Conservation (phyloP, 345 rosid species). For the Eucalyptus cloeziana region DNA sequence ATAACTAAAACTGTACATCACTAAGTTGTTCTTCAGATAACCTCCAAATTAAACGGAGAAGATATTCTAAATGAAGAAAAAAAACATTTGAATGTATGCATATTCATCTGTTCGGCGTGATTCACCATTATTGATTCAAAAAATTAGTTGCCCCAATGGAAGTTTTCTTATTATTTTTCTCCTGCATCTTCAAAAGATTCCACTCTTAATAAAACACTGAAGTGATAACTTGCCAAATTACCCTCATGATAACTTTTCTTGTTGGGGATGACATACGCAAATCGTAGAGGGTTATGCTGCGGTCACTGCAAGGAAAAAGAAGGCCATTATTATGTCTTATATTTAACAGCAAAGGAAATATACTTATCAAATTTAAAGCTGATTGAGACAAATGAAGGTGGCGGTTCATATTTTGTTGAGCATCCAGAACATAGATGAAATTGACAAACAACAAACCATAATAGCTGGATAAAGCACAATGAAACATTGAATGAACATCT, state of each 20-base stretch:
- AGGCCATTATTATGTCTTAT: background rate
- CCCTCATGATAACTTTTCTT: slow-evolving; percentile 78
- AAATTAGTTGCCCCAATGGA: background rate
- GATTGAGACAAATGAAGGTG: background rate
- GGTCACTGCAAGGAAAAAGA: slow-evolving; percentile 39
- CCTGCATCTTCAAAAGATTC: background rate
- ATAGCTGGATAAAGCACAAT: background rate
- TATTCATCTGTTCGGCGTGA: background rate
- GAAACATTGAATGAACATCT: background rate
- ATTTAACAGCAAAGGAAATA: background rate
- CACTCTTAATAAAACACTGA: background rate
- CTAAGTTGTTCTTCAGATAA: background rate
- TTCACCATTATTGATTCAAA: background rate
- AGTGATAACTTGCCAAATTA: slow-evolving; percentile 8
- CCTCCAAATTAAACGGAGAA: background rate
- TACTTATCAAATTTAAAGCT: background rate
- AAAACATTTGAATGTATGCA: background rate
- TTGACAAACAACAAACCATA: background rate
- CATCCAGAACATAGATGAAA: background rate
- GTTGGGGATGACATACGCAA: slow-evolving; percentile 74
- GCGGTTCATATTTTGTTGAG: background rate
- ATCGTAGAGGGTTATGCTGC: slow-evolving; percentile 72
- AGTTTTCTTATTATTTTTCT: background rate
- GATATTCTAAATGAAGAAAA: background rate
- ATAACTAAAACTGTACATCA: background rate